Evolutionary conservation across 2,329 filamentous ascomycete species (phyloP).

Genomic region (Cladophialophora chaetospira): DNA sequence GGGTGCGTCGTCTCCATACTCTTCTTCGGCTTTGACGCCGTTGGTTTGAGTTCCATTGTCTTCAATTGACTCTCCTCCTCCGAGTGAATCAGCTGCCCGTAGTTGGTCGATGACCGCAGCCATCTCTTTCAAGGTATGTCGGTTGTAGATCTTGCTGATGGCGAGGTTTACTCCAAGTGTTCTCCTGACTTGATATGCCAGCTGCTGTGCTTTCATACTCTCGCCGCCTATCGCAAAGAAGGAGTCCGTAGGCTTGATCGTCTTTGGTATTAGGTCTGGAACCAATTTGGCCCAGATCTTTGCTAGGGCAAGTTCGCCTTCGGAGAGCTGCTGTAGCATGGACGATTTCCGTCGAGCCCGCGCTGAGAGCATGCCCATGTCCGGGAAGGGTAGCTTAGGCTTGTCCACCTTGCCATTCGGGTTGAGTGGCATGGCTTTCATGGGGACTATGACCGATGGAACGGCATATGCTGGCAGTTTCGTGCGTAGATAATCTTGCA

Average conservation of each 20-base stretch:
- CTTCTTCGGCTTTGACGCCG: conserved; percentile 42
- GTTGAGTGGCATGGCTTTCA: conserved; percentile 71
- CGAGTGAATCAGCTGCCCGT: conserved; percentile 33
- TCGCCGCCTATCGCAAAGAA: conserved; percentile 85
- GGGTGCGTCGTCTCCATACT: conserved; percentile 55
- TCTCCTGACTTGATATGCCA: conserved; percentile 70
- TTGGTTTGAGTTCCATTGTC: conserved; percentile 41
- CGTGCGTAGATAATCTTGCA: conserved; percentile 68
- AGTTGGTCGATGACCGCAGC: conserved; percentile 54
- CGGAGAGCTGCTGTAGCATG: conserved; percentile 45
- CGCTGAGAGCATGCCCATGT: conserved; percentile 65
- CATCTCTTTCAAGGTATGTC: conserved; percentile 63
- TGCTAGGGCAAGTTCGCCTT: conserved; percentile 68
- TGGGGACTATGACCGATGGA: conserved; percentile 71
- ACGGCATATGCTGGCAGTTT: conserved; percentile 75
- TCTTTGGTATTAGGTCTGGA: conserved; percentile 65
- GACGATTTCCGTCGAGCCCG: conserved; percentile 54
- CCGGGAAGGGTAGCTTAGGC: conserved; percentile 77
- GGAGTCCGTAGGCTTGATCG: conserved; percentile 61
- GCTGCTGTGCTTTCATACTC: conserved; percentile 76
- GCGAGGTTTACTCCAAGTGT: conserved; percentile 63
- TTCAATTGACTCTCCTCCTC: conserved; percentile 47
- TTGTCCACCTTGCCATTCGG: conserved; percentile 86
- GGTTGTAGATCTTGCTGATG: conserved; percentile 70
- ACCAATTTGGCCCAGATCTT: conserved; percentile 74